These are phyloP conservation scores for Ploettnerulaceae sp. DNA, from an alignment of 2,329 filamentous ascomycete species.

Conservation along the genomic window DNA sequence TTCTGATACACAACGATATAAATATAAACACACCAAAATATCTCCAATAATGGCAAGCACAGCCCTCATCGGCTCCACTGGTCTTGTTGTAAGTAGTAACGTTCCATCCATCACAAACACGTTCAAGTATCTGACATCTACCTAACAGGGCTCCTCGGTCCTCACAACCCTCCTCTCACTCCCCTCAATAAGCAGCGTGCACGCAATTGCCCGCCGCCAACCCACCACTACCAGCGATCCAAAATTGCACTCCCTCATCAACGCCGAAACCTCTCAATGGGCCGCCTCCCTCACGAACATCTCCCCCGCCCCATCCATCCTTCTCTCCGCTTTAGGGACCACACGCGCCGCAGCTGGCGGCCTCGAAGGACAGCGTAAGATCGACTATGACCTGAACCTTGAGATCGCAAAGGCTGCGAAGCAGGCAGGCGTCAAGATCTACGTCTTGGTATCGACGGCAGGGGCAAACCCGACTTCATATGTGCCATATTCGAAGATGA, in stretches of 20 bases:
- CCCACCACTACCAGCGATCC: slow-evolving; percentile 46
- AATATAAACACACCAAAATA: not conserved
- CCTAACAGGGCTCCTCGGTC: slow-evolving; percentile 60
- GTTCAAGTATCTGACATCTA: slow-evolving; percentile 10
- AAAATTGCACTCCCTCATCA: slow-evolving; percentile 62
- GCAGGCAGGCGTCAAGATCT: slow-evolving; percentile 62
- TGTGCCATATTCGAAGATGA: slow-evolving; percentile 64
- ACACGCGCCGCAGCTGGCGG: slow-evolving; percentile 71
- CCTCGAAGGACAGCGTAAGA: slow-evolving; percentile 74
- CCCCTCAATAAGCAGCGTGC: slow-evolving; percentile 47
- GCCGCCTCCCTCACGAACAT: slow-evolving; percentile 51
- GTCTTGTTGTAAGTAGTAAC: slow-evolving; percentile 41
- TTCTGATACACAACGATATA: not conserved
- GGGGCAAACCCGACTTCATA: slow-evolving; percentile 47
- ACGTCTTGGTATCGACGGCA: slow-evolving; percentile 43
- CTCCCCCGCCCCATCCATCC: slow-evolving; percentile 52
- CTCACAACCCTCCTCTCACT: slow-evolving; percentile 58
- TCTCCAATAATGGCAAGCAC: slow-evolving; percentile 5
- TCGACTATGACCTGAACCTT: slow-evolving; percentile 84
- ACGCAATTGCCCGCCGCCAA: slow-evolving; percentile 58
- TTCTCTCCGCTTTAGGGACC: slow-evolving; percentile 77
- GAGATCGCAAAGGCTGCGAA: slow-evolving; percentile 72
- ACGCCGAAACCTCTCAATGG: slow-evolving; percentile 68
- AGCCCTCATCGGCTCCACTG: slow-evolving; percentile 34
- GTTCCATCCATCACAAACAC: not conserved